Evolutionary conservation across 2,329 filamentous ascomycete genomes (phyloP).

Genomic region (Claviceps monticola): DNA sequence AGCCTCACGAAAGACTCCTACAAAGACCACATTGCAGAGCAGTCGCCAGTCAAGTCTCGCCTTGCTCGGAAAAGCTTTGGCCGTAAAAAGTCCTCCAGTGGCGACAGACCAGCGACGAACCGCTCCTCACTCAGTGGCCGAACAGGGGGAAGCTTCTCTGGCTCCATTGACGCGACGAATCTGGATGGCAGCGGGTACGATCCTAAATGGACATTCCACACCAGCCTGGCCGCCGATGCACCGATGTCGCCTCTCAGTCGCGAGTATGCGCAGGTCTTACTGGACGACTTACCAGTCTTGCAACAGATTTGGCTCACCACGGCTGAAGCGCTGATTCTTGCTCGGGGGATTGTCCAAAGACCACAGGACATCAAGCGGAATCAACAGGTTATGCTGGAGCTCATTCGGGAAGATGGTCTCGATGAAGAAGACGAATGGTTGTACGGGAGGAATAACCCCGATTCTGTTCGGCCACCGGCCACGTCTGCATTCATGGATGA

Average conservation of each 20-base stretch:
- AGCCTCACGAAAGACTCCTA: slow-evolving; percentile 32
- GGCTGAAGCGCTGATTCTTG: slow-evolving; percentile 47
- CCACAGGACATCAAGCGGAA: slow-evolving; percentile 50
- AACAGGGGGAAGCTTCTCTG: slow-evolving; percentile 14
- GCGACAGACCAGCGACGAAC: slow-evolving; percentile 10
- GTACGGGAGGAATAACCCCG: slow-evolving; percentile 40
- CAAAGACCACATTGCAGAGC: slow-evolving; percentile 25
- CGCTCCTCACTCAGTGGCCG: slow-evolving; percentile 13
- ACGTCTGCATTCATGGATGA: slow-evolving; percentile 33
- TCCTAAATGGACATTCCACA: slow-evolving; percentile 38
- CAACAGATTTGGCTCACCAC: slow-evolving; percentile 50
- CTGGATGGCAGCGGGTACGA: slow-evolving; percentile 15
- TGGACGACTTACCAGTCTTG: slow-evolving; percentile 42
- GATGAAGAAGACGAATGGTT: slow-evolving; percentile 49
- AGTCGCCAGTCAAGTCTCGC: slow-evolving; percentile 31
- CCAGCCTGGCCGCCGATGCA: slow-evolving; percentile 45
- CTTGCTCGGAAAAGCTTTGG: slow-evolving; percentile 39
- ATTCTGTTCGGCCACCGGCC: slow-evolving; percentile 37
- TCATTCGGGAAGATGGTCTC: slow-evolving; percentile 48
- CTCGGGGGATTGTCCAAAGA: slow-evolving; percentile 43
- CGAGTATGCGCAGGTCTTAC: slow-evolving; percentile 35
- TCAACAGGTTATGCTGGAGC: slow-evolving; percentile 45
- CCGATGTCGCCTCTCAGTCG: slow-evolving; percentile 42
- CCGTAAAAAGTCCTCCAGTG: slow-evolving; percentile 40
- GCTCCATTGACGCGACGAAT: slow-evolving; percentile 17